Conservation (phyloP, 345 rosid species). For the Eucalyptus polyanthemos region DNA sequence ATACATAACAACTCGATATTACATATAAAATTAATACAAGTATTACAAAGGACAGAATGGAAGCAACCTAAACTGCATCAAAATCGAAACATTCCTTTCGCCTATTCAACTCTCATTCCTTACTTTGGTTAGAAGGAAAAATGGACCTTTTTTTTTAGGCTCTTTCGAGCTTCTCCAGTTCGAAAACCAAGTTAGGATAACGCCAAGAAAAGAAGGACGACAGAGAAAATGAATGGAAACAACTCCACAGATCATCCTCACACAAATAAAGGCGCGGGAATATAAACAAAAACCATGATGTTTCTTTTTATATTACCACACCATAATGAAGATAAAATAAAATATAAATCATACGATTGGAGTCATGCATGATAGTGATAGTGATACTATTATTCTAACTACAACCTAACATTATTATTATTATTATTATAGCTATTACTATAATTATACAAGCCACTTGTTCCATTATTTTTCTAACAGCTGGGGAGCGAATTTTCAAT, state of each 20-base stretch:
- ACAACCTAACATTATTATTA: neutral
- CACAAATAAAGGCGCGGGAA: accelerated
- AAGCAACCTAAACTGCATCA: neutral
- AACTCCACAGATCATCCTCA: too few relatives aligned
- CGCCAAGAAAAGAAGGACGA: neutral
- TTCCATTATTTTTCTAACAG: neutral
- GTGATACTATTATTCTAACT: neutral
- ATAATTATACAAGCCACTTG: neutral
- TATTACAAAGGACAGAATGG: neutral
- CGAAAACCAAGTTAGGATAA: neutral
- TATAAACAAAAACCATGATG: neutral
- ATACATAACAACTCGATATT: neutral
- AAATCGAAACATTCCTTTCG: neutral
- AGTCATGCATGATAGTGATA: neutral
- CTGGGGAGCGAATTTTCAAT: neutral
- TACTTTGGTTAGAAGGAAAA: neutral
- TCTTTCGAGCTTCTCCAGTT: neutral
- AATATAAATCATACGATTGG: neutral
- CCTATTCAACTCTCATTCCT: neutral
- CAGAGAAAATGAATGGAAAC: neutral
- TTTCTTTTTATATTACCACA: neutral
- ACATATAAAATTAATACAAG: neutral
- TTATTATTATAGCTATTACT: too few relatives aligned
- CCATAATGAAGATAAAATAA: neutral
- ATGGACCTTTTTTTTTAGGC: neutral